Evolutionary conservation across 345 rosid species (phyloP).

Genomic region (Linum usitatissimum): DNA sequence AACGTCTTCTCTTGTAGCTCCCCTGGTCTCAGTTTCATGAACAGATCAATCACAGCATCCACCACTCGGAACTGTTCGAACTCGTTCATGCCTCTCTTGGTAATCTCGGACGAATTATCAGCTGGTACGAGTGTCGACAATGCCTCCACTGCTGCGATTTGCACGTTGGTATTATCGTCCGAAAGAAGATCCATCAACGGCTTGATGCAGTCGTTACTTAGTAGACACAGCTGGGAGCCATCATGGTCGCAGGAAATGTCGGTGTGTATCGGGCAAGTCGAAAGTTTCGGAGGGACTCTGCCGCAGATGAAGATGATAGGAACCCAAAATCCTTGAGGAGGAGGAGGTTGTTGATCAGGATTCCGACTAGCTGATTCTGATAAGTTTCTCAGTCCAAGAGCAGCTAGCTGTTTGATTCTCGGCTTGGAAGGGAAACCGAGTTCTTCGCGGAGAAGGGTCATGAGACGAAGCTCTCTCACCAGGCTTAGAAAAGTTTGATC

Average conservation of each 20-base stretch:
- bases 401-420: slow-evolving; percentile 27
- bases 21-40: slow-evolving; percentile 28
- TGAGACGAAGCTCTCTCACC: slow-evolving; percentile 22
- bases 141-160: slow-evolving; percentile 30
- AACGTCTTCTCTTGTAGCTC: slow-evolving; percentile 29
- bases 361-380: slow-evolving; percentile 23
- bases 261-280: slow-evolving; percentile 28
- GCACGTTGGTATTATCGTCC: slow-evolving; percentile 23
- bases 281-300: slow-evolving; percentile 16
- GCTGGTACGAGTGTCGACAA: slow-evolving; percentile 26
- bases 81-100: slow-evolving; percentile 22
- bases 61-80: slow-evolving; percentile 22
- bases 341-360: slow-evolving; percentile 13
- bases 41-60: slow-evolving; percentile 18
- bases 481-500: slow-evolving; percentile 9
- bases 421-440: slow-evolving; percentile 19
- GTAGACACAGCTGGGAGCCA: slow-evolving; percentile 23
- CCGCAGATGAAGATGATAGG: slow-evolving; percentile 21
- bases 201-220: slow-evolving; percentile 23
- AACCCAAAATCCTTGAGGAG: slow-evolving; percentile 20
- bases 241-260: slow-evolving; percentile 17
- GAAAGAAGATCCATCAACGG: slow-evolving; percentile 28
- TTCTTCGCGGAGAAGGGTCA: slow-evolving; percentile 25
- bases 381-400: slow-evolving; percentile 29
- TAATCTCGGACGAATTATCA: slow-evolving; percentile 13